Conservation (phyloP, 1,284 basidiomycete species). For the Phellopilus nigrolimitatus region DNA sequence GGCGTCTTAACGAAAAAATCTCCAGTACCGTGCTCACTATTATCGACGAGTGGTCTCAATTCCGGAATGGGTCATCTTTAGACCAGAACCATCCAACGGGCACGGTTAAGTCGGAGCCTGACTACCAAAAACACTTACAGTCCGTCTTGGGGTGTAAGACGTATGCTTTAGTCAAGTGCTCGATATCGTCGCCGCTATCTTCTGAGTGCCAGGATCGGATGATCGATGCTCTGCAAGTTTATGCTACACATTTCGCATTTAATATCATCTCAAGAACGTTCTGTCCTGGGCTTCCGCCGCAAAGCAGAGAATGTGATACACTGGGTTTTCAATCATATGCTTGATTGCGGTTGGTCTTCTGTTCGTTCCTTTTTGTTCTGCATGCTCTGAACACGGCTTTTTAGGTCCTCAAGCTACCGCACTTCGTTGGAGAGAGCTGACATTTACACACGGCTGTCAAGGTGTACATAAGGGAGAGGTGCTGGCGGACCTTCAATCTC, state of each 20-base stretch:
- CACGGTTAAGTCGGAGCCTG: background rate
- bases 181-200: background rate
- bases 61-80: background rate
- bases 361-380: too few relatives aligned
- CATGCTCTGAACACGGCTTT: too few relatives aligned
- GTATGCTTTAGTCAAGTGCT: background rate
- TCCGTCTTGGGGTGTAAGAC: background rate
- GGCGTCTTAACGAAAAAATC: slow-evolving; percentile 2
- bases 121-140: background rate
- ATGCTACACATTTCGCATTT: background rate
- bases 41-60: background rate
- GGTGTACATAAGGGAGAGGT: too few relatives aligned
- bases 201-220: background rate
- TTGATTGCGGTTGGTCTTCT: background rate
- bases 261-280: slow-evolving; percentile 4
- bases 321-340: background rate
- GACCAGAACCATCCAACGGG: background rate
- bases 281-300: background rate
- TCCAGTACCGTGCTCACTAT: background rate
- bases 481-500: too few relatives aligned
- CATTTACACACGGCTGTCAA: too few relatives aligned
- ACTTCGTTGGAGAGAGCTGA: slow-evolving; percentile 4
- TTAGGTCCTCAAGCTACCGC: slow-evolving; percentile 1
- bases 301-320: background rate
- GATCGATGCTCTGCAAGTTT: background rate